These are phyloP conservation scores for Jacaranda copaia DNA, from an alignment of 257 asterid genomes.

Conservation along the genomic window DNA sequence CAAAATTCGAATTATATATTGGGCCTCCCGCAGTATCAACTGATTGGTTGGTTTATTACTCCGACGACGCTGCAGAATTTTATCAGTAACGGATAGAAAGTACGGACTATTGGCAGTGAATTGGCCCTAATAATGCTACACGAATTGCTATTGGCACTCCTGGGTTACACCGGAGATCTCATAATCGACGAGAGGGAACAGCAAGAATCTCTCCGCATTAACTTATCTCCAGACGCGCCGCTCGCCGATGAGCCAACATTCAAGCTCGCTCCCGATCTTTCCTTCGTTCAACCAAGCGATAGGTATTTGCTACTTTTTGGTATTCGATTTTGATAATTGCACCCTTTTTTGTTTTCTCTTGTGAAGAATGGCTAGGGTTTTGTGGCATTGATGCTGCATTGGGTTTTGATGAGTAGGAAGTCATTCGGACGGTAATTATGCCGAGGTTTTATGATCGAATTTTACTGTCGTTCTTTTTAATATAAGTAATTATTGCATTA, in stretches of 20 bases:
- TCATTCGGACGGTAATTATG: neutral
- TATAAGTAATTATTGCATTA: neutral
- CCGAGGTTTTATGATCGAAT: neutral
- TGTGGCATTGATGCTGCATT: slow-evolving; percentile 22
- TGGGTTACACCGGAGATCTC: slow-evolving; percentile 98
- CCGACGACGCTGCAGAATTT: slow-evolving; percentile 26
- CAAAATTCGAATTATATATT: slow-evolving; percentile 17
- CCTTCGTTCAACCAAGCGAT: slow-evolving; percentile 87
- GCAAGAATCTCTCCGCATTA: slow-evolving; percentile 52
- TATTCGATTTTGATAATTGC: neutral
- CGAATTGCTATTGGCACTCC: slow-evolving; percentile 82
- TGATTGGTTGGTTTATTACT: neutral
- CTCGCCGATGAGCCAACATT: slow-evolving; percentile 73
- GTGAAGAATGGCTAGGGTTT: neutral
- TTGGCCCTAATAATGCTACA: slow-evolving; percentile 66
- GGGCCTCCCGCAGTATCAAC: slow-evolving; percentile 43
- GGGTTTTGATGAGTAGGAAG: slow-evolving; percentile 7
- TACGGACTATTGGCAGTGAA: slow-evolving; percentile 4
- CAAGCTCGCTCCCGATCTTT: slow-evolving; percentile 87
- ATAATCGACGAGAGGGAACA: slow-evolving; percentile 82
- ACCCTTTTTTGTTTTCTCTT: neutral
- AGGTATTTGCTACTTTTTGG: slow-evolving; percentile 50
- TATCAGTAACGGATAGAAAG: neutral
- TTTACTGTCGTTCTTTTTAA: neutral
- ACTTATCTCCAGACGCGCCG: slow-evolving; percentile 69